Base-by-base conservation (phyloP, 2,329 filamentous ascomycete genomes). In the Exophiala spinifera region DNA sequence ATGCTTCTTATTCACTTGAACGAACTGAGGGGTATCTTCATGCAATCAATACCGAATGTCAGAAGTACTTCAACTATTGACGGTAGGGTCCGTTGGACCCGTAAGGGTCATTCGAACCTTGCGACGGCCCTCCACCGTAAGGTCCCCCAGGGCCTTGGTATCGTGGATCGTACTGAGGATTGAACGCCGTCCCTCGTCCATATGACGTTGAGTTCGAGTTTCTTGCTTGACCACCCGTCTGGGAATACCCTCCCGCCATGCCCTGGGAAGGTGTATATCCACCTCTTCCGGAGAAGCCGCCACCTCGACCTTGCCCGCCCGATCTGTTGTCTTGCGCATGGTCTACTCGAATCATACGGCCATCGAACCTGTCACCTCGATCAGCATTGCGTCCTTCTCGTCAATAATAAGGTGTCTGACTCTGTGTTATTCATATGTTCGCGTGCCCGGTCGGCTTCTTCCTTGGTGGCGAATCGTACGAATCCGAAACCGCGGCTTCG, bases 401-500 rank as follows among this genome's bases (percentile, higher is more conserved):
- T 40, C 44, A 49, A 50, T 23, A 31, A 69, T 88, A 74, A 81
- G 17, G 49, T 37, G 21, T 33, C 57, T 55, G 55, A 96, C 92
- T 96, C 91, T 53, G 72, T 69, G 64, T 75, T 74, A 65, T 74
- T 75, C 74, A 76, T 74, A 6, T 62, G 67, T 19, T 63, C 63
- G 63, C 73, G 70, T 6, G 74, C 74, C 28, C 67, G 65, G 31
- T 76, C 70, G 6, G 74, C 74, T 48, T 76, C 74, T 14, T 53
- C 61, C 4, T 72, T 71, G 46, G 56, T 70, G 48, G 83, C 76
- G 75, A 92, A 99, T 65, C 91, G 88, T 61, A 99, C 92, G 72
- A 97, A 97, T 45, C 94, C 94, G 72, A 97, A 99, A 57, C 94
- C 94, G 72, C 94, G 89, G 80, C 91, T 96, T 72, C 92, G 90